Conservation (phyloP, 2,329 filamentous ascomycete genomes). For the Epichloe sp. region DNA sequence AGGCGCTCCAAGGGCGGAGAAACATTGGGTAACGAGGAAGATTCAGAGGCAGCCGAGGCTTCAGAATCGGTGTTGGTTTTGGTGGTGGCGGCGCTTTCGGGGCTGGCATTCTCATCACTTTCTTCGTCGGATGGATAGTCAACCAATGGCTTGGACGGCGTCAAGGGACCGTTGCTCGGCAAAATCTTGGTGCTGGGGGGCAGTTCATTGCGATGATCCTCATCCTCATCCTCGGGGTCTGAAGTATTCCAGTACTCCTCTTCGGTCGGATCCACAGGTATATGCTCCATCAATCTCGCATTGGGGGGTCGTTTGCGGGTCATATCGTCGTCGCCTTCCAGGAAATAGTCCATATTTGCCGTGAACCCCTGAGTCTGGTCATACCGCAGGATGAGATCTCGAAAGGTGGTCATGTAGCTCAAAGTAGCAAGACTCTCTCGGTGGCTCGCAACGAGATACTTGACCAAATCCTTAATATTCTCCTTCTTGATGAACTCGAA, state of each 20-base stretch:
- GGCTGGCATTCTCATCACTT: conserved; percentile 42
- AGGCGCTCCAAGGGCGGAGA: conserved; percentile 61
- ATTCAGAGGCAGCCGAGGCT: conserved; percentile 19
- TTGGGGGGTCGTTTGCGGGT: conserved; percentile 30
- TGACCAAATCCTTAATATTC: conserved; percentile 66
- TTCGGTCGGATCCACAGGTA: conserved; percentile 61
- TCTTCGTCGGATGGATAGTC: conserved; percentile 91
- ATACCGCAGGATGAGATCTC: conserved; percentile 59
- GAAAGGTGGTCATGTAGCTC: conserved; percentile 76
- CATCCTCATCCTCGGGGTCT: conserved; percentile 70
- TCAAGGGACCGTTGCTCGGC: conserved; percentile 46
- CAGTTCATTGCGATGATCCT: conserved; percentile 17
- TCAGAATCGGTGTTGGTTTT: conserved; percentile 20
- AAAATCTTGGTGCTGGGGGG: conserved; percentile 19
- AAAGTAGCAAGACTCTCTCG: conserved; percentile 63
- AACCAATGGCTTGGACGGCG: conserved; percentile 62
- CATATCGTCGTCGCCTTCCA: conserved; percentile 53
- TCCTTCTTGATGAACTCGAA: conserved; percentile 85
- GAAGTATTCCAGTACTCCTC: conserved; percentile 91
- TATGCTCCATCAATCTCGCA: conserved; percentile 58
- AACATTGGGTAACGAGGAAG: conserved; percentile 6
- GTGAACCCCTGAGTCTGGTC: conserved; percentile 64
- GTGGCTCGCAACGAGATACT: conserved; percentile 74
- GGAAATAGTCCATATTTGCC: conserved; percentile 54
- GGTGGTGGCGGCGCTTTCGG: conserved; percentile 25